Evolutionary conservation across 306 rosid species (phyloP).

Genomic region (Corylus heterophylla): DNA sequence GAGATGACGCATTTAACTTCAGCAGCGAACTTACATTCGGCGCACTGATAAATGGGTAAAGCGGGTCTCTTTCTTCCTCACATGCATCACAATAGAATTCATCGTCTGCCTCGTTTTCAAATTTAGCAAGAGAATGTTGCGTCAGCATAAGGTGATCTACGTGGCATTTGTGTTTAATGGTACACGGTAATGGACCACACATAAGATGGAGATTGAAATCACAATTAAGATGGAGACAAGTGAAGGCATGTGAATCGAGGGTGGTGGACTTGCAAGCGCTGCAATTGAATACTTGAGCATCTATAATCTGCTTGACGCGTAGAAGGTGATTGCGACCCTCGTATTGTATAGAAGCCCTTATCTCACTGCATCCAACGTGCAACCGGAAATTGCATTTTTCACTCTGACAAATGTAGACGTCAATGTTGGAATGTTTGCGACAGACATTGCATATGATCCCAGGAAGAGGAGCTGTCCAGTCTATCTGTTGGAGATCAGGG

Average conservation of each 20-base stretch:
- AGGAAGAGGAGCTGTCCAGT: too few species aligned
- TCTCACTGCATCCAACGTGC: too few species aligned
- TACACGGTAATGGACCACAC: conserved; percentile 15
- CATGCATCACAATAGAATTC: conserved; percentile 16
- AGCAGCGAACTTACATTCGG: conserved; percentile 3
- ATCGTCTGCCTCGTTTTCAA: not conserved
- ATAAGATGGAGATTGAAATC: conserved; percentile 4
- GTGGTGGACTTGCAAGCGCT: too few species aligned
- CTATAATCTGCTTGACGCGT: too few species aligned
- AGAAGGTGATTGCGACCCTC: too few species aligned
- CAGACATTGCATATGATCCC: not conserved
- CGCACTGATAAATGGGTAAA: not conserved
- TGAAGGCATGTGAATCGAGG: too few species aligned
- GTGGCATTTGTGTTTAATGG: not conserved
- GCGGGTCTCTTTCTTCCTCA: conserved; percentile 9
- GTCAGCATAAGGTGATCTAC: not conserved
- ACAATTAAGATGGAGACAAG: not conserved
- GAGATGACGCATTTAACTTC: not conserved
- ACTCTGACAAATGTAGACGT: not conserved
- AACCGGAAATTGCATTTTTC: not conserved
- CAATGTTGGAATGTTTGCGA: not conserved
- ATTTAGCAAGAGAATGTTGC: not conserved
- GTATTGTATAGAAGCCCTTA: too few species aligned
- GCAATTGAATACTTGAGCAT: too few species aligned
- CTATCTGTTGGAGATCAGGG: too few species aligned